Base-by-base conservation (phyloP, 2,329 filamentous ascomycete genomes). In the Pseudogymnoascus sp. region DNA sequence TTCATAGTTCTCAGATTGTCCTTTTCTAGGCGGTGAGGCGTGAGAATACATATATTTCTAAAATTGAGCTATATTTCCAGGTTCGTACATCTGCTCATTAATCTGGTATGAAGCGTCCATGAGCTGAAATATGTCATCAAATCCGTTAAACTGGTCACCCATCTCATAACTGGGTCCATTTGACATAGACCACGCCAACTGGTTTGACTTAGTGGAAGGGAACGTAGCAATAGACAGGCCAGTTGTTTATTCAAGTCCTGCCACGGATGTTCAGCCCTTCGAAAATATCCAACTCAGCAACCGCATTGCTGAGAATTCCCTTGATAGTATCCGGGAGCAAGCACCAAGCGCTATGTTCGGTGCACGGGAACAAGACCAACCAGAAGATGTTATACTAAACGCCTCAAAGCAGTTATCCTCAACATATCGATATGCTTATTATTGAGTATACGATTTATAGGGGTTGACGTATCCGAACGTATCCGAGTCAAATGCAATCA, bases 51-150 rank as follows among this genome's bases (percentile, higher is more conserved):
- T 12, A 43, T 43, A 43, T 43, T 43, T 25, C 20, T 43, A 43
- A 25, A 43, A 43, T n/a, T 43, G 20, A 2, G 20, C 20, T 20
- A 43, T 43, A 43, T 43, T 20, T 25, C 39, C 39, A 25, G 39
- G 39, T 20, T 43, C 39, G 12, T 43, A 43, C 39, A 38, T 57
- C 30, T 65, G 63, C 18, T 61, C 64, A 25, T 60, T 63, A 12
- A 65, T 39, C 30, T 60, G 59, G 37, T 66, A 66, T 22, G 64
- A 65, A n/a, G 60, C 59, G 60, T 66, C 64, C 63, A 66, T 65
- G 22, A 66, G 58, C 28, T 66, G 61, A 41, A 66, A 66, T 14
- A 66, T 63, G 43, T 65, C 63, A 16, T 58, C 30, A 28, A 50
- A 39, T 38, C 25, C 39, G 20, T 43, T 43, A n/a, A 25, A 25